A percentile compares a stretch with the other conserved stretches of the same genome.
Conservation (phyloP, 306 rosid genomes). For the Casuarina equisetifolia region DNA sequence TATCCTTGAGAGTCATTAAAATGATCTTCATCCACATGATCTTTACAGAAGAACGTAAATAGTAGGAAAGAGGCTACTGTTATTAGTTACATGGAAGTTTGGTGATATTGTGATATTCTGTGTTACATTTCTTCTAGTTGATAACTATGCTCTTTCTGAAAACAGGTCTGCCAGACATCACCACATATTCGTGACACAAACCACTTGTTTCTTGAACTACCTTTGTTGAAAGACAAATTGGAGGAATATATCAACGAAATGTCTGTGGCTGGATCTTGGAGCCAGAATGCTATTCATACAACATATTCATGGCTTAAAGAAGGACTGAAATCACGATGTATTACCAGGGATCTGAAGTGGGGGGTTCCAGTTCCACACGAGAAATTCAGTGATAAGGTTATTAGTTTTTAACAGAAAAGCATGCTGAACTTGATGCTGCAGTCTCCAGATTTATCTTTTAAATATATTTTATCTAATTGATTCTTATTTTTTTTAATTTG, state of each 20-base stretch:
- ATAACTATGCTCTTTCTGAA: background rate
- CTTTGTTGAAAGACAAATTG: slow-evolving; percentile 66
- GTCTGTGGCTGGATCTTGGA: slow-evolving; percentile 86
- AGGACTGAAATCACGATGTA: slow-evolving; percentile 85
- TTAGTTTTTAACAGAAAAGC: background rate
- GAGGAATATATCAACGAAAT: slow-evolving; percentile 65
- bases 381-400: slow-evolving; percentile 78
- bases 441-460: background rate
- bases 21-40: background rate
- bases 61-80: background rate
- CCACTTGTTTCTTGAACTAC: slow-evolving; percentile 94
- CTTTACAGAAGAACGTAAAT: background rate
- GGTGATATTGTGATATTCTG: background rate
- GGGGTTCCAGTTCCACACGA: slow-evolving; percentile 99
- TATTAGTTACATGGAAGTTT: background rate
- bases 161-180: slow-evolving; percentile 70
- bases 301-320: slow-evolving; percentile 90
- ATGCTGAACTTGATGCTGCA: background rate
- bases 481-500: background rate
- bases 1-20: background rate
- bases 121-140: background rate
- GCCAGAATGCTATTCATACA: slow-evolving; percentile 89
- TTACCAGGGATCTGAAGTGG: slow-evolving; percentile 95
- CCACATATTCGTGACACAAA: slow-evolving; percentile 82
- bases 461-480: background rate